phyloP scores from a whole-genome alignment of 805 yeast genomes.

The Saccharomycopsis babjevae region DNA sequence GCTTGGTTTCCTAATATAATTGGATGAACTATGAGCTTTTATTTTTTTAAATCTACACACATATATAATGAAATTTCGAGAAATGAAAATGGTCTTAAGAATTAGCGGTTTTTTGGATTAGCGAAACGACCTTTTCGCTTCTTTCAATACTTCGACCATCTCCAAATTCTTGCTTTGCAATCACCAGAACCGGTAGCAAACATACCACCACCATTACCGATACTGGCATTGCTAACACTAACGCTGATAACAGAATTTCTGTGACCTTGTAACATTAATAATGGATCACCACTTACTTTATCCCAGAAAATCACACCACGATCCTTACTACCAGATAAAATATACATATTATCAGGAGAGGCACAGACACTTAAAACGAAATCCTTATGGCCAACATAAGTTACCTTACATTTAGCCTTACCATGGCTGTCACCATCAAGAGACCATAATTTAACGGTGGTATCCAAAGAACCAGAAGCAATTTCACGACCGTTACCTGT shows the following conservation, averaged over 20 bases:
- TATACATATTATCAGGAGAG: constrained; percentile 86
- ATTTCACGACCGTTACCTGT: constrained; percentile 86
- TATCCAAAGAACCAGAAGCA: constrained; percentile 90
- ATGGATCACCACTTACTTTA: constrained; percentile 80
- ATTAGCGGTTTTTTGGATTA: background rate
- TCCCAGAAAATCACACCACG: constrained; percentile 98
- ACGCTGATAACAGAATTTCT: constrained; percentile 92
- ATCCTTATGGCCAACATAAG: constrained; percentile 93
- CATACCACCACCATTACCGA: constrained; percentile 57
- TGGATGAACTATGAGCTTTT: no score
- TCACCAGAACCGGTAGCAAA: constrained; percentile 98
- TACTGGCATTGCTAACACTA: constrained; percentile 75
- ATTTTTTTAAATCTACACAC: background rate
- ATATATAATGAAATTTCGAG: background rate
- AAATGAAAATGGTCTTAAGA: background rate
- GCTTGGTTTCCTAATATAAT: no score
- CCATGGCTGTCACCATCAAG: constrained; percentile 43
- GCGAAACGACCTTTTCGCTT: background rate
- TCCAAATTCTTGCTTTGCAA: constrained; percentile 95
- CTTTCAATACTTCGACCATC: constrained; percentile 28
- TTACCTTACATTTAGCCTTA: constrained; percentile 67
- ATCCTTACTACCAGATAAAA: constrained; percentile 91
- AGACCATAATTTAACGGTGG: constrained; percentile 94
- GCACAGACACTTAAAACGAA: constrained; percentile 90
- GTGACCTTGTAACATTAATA: constrained; percentile 93